Base-by-base conservation (phyloP, 805 yeast genomes). In the Saccharomycopsis sp. region DNA sequence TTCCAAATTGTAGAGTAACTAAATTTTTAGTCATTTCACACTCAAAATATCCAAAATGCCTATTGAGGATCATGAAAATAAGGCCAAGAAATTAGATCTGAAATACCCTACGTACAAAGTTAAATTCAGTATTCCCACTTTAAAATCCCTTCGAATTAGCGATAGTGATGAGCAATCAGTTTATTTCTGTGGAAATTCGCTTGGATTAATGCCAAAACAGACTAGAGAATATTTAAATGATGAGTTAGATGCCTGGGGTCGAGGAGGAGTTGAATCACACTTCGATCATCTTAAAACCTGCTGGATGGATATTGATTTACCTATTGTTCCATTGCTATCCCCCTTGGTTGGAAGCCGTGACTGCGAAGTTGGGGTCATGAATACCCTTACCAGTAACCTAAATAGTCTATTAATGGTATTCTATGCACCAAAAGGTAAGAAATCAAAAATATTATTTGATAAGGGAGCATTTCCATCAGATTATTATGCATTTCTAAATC, bases 381-480 rank as follows among this genome's bases (percentile, higher is more conserved):
- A 90, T 5, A 79, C 94, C 0, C 68, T 89, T 36, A 89, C 97
- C 2, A 72, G 80, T 54, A 85, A 89, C 59, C 67, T 89, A 57
- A 93, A 90, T 58, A 70, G 88, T 0, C 64, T 88, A 53, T 59
- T 90, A 48, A 64, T 78, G 4, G 71, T 85, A 9, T 89, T 90
- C 58, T 89, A 86, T 63, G 71, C 68, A 52, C 96, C 96, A 0
- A 51, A 55, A 1, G 75, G 71, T 2, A 58, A 53, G 3, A 72
- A 79, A 52, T 70, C 72, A 50, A 86, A 86, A 66, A 84, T 89
- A 35, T 58, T 89, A 51, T 85, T 85, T 59, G 97, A 89, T 57
- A 79, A 79, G 54, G 83, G 81, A 47, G 90, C 97, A 0, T 89
- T 89, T 57, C 97, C 97, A 0, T 85, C 95, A 0, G 97, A 89